phyloP scores from a whole-genome alignment of 495 filamentous ascomycete species.

The Bacidia rubella region DNA sequence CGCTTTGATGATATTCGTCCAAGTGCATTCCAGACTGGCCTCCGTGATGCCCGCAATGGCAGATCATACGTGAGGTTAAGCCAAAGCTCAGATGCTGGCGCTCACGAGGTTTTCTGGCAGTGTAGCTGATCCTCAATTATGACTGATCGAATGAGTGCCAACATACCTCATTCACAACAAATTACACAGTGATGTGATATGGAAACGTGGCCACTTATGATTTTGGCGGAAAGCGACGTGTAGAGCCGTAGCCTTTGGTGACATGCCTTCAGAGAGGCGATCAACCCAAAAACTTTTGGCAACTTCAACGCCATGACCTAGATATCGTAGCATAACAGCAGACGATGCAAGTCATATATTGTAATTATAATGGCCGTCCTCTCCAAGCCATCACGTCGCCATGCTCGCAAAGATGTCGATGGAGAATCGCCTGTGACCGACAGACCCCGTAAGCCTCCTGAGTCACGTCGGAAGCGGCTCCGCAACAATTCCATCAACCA shows the following conservation, averaged over 20 bases:
- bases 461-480: conserved; percentile 13
- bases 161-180: too few species aligned
- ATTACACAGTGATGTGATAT: background rate
- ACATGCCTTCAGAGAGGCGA: background rate
- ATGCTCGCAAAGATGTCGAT: conserved; percentile 11
- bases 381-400: conserved; percentile 19
- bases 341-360: background rate
- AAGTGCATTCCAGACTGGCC: too few species aligned
- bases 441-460: conserved; percentile 11
- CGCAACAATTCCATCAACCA: conserved; percentile 8
- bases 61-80: too few species aligned
- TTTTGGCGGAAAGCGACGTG: background rate
- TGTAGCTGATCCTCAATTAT: too few species aligned
- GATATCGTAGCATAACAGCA: background rate
- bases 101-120: too few species aligned
- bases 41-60: too few species aligned
- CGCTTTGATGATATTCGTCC: too few species aligned
- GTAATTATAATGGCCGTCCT: conserved; percentile 16
- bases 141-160: too few species aligned
- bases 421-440: conserved; percentile 16
- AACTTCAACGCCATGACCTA: background rate
- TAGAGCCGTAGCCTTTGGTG: background rate
- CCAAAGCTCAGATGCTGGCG: too few species aligned
- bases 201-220: background rate
- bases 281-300: background rate